A percentile compares a stretch with the other conserved stretches of the same genome.
Conservation (phyloP, 2,329 filamentous ascomycete genomes). For the Cladosporium austrohemisphaericum region DNA sequence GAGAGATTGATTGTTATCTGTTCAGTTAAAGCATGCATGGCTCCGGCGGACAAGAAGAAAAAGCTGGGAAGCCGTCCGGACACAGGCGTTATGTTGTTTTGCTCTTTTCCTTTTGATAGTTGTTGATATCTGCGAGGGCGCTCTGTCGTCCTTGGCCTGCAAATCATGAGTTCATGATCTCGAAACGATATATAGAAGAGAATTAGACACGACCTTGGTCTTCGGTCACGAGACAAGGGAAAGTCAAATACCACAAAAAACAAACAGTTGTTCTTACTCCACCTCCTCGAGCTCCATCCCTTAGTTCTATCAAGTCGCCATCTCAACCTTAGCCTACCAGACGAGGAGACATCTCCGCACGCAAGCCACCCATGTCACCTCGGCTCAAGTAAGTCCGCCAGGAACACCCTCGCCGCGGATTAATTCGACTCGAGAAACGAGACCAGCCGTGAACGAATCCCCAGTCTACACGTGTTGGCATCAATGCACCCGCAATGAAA, state of each 20-base stretch:
- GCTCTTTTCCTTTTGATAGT: not conserved
- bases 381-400: too few species aligned
- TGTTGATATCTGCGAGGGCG: not conserved
- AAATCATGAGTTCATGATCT: constrained; percentile 15
- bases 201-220: not conserved
- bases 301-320: not conserved
- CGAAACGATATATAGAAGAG: constrained; percentile 4
- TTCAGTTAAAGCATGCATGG: constrained; percentile 12
- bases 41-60: constrained; percentile 5
- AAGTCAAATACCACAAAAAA: too few species aligned
- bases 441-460: not conserved
- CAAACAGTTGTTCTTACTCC: too few species aligned
- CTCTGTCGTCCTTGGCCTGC: not conserved
- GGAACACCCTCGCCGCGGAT: too few species aligned
- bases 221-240: too few species aligned
- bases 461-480: not conserved
- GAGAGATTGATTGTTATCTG: constrained; percentile 13
- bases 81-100: constrained; percentile 6
- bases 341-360: not conserved
- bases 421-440: not conserved
- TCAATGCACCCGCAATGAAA: not conserved
- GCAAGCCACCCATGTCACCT: constrained; percentile 9
- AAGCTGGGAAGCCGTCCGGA: constrained; percentile 5
- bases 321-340: constrained; percentile 2
- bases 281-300: not conserved